Evolutionary conservation across 2,329 filamentous ascomycete genomes (phyloP).

Genomic region (Arthrobotrys iridis): DNA sequence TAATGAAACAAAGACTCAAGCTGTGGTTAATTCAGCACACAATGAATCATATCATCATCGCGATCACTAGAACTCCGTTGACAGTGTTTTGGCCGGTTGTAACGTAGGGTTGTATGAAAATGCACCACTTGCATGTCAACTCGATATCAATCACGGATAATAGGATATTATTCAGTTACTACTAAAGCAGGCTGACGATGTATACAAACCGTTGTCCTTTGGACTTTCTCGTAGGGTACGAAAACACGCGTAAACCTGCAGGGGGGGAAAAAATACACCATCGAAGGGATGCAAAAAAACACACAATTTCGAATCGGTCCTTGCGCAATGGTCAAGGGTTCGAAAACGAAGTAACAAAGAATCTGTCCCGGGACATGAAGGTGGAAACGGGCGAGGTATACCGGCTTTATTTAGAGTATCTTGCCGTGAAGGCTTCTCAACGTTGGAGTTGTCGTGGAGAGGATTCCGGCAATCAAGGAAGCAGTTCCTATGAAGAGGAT

Average conservation of each 20-base stretch:
- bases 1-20: not conserved
- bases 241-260: not conserved
- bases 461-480: conserved; percentile 8
- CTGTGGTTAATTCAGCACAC: too few relatives aligned
- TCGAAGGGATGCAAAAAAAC: conserved; percentile 7
- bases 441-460: not conserved
- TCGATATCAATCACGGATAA: conserved; percentile 4
- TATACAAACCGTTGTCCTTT: conserved; percentile 43
- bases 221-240: not conserved
- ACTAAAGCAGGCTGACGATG: conserved; percentile 29
- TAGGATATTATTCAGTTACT: conserved; percentile 33
- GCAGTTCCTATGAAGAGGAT: conserved; percentile 35
- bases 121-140: not conserved
- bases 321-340: conserved; percentile 53
- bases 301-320: conserved; percentile 26
- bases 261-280: conserved; percentile 24
- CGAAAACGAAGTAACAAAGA: conserved; percentile 31
- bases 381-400: conserved; percentile 24
- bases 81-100: too few relatives aligned
- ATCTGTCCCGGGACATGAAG: not conserved
- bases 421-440: not conserved
- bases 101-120: too few relatives aligned
- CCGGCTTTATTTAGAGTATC: conserved; percentile 10
- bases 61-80: too few relatives aligned
- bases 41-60: too few relatives aligned